A percentile compares a stretch with the other conserved stretches of the same genome.
Evolutionary conservation across 768 basidiomycete genomes (phyloP).

Genomic region (Atractiella rhizophila): DNA sequence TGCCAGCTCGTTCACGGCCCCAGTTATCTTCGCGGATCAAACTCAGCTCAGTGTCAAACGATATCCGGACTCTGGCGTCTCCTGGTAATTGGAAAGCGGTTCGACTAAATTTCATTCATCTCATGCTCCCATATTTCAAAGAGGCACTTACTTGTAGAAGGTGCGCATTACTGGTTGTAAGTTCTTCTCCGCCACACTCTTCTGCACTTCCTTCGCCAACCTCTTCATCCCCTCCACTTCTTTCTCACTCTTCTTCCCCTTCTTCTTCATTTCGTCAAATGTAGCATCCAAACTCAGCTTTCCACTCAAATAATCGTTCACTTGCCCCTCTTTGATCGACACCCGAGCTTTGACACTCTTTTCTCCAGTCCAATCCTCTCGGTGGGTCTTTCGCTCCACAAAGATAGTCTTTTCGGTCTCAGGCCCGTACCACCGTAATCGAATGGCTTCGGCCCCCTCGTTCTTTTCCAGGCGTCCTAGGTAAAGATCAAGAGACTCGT

Average conservation of each 20-base stretch:
- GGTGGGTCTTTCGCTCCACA: conserved; percentile 33
- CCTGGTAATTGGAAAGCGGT: conserved; percentile 98
- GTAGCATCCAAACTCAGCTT: conserved; percentile 82
- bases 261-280: conserved; percentile 53
- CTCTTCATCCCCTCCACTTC: conserved; percentile 88
- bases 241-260: conserved; percentile 72
- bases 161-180: conserved; percentile 36
- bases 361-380: conserved; percentile 98
- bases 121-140: neutral
- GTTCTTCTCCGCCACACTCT: conserved; percentile 54
- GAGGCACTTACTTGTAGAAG: neutral
- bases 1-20: conserved; percentile 44
- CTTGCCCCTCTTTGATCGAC: conserved; percentile 56
- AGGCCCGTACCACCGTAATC: conserved; percentile 92
- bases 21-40: conserved; percentile 92
- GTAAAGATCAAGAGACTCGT: conserved; percentile 82
- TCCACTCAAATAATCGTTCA: conserved; percentile 71
- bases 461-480: conserved; percentile 93
- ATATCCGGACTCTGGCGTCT: conserved; percentile 94
- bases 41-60: conserved; percentile 83
- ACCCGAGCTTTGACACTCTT: conserved; percentile 95
- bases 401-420: conserved; percentile 25
- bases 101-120: conserved; percentile 32
- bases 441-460: conserved; percentile 89
- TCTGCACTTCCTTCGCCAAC: conserved; percentile 90